A percentile compares a stretch with the other conserved stretches of the same genome.
phyloP scores from a whole-genome alignment of 352 stramenopile species.

The Thraustochytrium striatum region DNA sequence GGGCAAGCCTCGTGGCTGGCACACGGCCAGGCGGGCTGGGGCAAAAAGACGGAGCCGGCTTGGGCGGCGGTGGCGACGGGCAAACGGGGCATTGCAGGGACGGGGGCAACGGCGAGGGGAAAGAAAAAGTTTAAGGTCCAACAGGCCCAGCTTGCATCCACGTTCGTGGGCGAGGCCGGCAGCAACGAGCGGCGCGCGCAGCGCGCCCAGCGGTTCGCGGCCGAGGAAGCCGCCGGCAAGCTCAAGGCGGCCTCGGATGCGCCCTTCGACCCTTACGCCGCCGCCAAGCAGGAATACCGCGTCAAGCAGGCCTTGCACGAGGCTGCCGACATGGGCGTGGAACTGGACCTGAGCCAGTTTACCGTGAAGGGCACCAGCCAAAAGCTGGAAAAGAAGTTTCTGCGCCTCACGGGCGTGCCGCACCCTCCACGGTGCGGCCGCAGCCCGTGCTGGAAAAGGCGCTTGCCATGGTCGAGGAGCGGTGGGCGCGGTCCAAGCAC shows the following conservation, averaged over 20 bases:
- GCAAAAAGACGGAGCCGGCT: too few relatives aligned
- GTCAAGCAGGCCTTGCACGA: slow-evolving; percentile 9
- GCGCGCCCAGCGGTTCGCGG: slow-evolving; percentile 6
- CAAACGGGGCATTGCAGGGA: not conserved
- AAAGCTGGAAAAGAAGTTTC: slow-evolving; percentile 95
- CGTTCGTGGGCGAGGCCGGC: not conserved
- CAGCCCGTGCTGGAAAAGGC: slow-evolving; percentile 80
- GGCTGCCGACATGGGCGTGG: slow-evolving; percentile 4
- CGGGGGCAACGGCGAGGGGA: not conserved
- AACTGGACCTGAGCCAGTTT: slow-evolving; percentile 37
- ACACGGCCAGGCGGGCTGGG: not conserved
- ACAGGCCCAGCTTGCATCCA: too few relatives aligned
- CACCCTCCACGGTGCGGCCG: slow-evolving; percentile 89
- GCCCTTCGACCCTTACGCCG: slow-evolving; percentile 13
- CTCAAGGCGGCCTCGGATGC: not conserved
- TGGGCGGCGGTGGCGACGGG: not conserved
- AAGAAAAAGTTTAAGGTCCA: not conserved
- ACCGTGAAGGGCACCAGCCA: slow-evolving; percentile 74
- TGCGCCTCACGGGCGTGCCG: slow-evolving; percentile 91
- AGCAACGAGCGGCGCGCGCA: not conserved
- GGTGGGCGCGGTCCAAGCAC: slow-evolving; percentile 63
- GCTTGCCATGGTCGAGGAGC: slow-evolving; percentile 72
- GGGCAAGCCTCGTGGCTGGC: not conserved
- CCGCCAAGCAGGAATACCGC: not conserved
- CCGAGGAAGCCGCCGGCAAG: not conserved